Evolutionary conservation across 495 filamentous ascomycete genomes (phyloP), one percentile per base, ranked within the genome.

Genomic region (Trichoderma reesei): DNA sequence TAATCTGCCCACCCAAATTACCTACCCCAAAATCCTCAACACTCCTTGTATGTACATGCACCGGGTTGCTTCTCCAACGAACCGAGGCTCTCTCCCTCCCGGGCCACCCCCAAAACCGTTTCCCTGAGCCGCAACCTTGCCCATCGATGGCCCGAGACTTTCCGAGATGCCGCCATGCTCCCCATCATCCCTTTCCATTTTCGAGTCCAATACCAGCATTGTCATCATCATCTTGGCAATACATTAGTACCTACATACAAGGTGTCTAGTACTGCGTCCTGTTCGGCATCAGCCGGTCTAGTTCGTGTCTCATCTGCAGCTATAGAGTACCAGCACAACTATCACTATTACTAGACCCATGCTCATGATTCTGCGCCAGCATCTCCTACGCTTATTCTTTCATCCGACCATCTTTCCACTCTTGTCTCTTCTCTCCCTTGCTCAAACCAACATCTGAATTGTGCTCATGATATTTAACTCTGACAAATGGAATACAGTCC

Each of bases 401-500:
- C 51, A 56, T 8, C 51, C 51, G 51, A 56, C 20, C 31, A 13
- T 34, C 13, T 46, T 1, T 14, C 5, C 11, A 1, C 5, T 11
- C 42, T 46, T 46, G 8, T 11, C n/a, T 14, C 26, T 26, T 26
- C 26, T 26, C 26, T 26, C 26, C 26, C 26, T 26, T 26, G 1
- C 26, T 16, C 42, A 18, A 14, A 14, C 11, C n/a, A 5, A 46
- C 11, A 34, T n/a, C 6, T 56, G 51, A 56, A 56, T 56, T 26
- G 26, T 8, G 0, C 51, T 56, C 51, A 34, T 56, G 26, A 36
- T 56, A 56, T 56, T 34, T 56, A 36, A 56, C 26, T 56, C 20
- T 56, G 34, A 31, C 51, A 56, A 33, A 56, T 56, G 51, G 34
- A 56, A 56, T 56, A 56, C 51, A 56, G 51, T 56, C 20, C 51